Evolutionary conservation across 2,329 filamentous ascomycete species (phyloP), one percentile per base, ranked within the genome.

Genomic region (Lasiodiplodia gonubiensis): DNA sequence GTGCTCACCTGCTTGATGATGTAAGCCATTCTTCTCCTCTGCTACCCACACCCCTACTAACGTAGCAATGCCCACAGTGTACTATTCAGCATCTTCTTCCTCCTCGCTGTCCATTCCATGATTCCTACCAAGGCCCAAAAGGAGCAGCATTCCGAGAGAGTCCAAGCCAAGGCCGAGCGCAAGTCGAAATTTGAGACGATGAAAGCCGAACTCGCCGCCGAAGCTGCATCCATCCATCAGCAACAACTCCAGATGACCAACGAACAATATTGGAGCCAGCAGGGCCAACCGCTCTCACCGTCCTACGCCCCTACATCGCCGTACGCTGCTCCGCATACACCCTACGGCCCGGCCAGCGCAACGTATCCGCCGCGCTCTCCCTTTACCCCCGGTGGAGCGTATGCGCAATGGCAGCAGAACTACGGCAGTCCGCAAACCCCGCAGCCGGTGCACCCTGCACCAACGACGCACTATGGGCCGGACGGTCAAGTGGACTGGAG

Each of bases 1-100:
- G 90, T 86, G 16, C 82, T 87, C 23, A 88, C 88, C 0, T 78
- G 89, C 16, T 82, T 89, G 70, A 88, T 92, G 86, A 81, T 92
- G 89, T 92, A 83, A 81, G 88, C 35, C 7, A 4, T 39, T 85
- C 18, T 23, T 5, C 39, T 21, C 35, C 23, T 16, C 12, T 39
- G n/a, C 21, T 66, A 48, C 48, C 64, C 59, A 42, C 67, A 46
- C 67, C 66, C 68, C 51, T 18, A 27, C 54, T 57, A 23, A 57
- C n/a, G 7, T 2, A 23, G 30, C 6, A 14, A 23, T 12, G 7
- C 12, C 49, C 11, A 66, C 57, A 91, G 89, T n/a, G 74, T 78
- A n/a, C 76, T 92, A 2, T 91, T 89, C 75, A 67, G 88, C 65
- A 70, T 83, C 65, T 89, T 89, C 74, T 73, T 91, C 51, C 79